These are phyloP conservation scores for Aspergillus quadrilineatus DNA, from an alignment of 2,329 filamentous ascomycete genomes.

Conservation along the genomic window DNA sequence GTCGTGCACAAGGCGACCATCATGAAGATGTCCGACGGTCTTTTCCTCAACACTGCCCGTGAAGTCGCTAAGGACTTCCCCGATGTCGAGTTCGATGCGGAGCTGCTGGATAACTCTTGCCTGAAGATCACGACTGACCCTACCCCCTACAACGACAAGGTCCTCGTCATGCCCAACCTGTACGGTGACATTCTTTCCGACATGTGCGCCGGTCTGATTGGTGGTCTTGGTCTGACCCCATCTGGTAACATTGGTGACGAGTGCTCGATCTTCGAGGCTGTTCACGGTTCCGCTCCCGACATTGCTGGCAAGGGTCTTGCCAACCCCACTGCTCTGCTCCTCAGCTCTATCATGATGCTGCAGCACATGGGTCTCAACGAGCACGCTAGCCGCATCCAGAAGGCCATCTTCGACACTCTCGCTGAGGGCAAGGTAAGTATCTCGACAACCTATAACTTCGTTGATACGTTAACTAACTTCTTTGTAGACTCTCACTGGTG, in stretches of 20 bases:
- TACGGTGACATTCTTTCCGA: constrained; percentile 99
- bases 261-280: constrained; percentile 99
- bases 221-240: constrained; percentile 92
- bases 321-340: constrained; percentile 93
- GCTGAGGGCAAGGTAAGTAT: constrained; percentile 80
- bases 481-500: constrained; percentile 73
- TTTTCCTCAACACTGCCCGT: constrained; percentile 85
- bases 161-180: constrained; percentile 94
- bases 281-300: constrained; percentile 95
- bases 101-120: constrained; percentile 99
- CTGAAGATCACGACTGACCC: constrained; percentile 98
- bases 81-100: constrained; percentile 91
- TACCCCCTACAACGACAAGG: constrained; percentile 96
- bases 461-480: constrained; percentile 14
- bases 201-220: constrained; percentile 98
- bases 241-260: constrained; percentile 98
- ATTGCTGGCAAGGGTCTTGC: constrained; percentile 94
- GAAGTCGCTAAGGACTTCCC: constrained; percentile 95
- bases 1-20: constrained; percentile 99
- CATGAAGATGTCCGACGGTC: constrained; percentile 99
- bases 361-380: constrained; percentile 91
- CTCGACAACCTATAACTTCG: not conserved
- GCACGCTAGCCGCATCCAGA: constrained; percentile 85
- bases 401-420: constrained; percentile 90
- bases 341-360: constrained; percentile 99